These are phyloP conservation scores for Calonectria ilicicola DNA, from an alignment of 2,329 filamentous ascomycete genomes.

Conservation along the genomic window DNA sequence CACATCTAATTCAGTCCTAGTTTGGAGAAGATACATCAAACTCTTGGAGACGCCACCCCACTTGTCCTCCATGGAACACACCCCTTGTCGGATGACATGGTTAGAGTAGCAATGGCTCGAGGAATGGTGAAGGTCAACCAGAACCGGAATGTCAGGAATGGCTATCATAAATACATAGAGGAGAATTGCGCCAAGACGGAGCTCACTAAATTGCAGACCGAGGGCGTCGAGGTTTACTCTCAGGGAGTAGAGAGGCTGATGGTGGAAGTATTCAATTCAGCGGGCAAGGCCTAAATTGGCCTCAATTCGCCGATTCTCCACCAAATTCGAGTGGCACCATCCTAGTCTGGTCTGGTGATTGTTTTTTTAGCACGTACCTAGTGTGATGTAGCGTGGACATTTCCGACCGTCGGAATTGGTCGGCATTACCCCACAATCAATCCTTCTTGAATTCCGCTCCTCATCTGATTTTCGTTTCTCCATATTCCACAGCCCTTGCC, in stretches of 20 bases:
- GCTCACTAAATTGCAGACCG: constrained; percentile 4
- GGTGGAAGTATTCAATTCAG: constrained; percentile 10
- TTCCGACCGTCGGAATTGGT: background rate
- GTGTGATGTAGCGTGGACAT: background rate
- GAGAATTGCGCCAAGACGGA: constrained; percentile 8
- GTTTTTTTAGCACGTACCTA: too few species aligned
- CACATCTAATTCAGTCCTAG: background rate
- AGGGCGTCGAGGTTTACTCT: constrained; percentile 3
- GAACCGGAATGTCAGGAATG: constrained; percentile 5
- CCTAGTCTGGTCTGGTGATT: background rate
- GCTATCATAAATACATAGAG: constrained; percentile 1
- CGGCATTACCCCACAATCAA: background rate
- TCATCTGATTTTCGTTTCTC: background rate
- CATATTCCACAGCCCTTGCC: background rate
- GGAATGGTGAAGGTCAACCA: constrained; percentile 13
- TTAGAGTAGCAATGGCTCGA: background rate
- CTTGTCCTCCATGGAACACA: constrained; percentile 17
- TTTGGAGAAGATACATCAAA: constrained; percentile 3
- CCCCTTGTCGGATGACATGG: constrained; percentile 7
- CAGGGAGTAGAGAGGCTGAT: constrained; percentile 1
- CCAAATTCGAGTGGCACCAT: too few species aligned
- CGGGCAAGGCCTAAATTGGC: background rate
- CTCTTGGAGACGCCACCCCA: background rate
- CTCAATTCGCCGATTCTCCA: too few species aligned
- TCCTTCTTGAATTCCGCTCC: background rate